These are phyloP conservation scores for Scenedesmus sp. DNA, from an alignment of 163 green algal genomes.

Conservation along the genomic window DNA sequence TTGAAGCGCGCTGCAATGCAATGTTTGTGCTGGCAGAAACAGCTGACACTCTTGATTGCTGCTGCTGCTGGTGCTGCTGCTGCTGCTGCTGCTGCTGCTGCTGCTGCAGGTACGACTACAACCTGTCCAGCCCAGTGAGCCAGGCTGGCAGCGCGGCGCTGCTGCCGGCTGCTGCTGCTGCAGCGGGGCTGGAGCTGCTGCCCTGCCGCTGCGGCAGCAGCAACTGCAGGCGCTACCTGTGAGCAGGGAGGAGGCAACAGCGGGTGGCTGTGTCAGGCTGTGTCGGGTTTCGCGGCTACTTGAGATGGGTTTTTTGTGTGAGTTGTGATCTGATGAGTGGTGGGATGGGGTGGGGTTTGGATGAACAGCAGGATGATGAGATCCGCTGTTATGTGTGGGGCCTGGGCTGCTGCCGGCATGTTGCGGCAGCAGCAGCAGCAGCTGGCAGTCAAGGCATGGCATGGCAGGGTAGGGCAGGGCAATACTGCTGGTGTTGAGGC, in stretches of 20 bases:
- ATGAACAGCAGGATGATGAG: not conserved
- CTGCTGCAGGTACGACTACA: constrained; percentile 9
- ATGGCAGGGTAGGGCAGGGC: not conserved
- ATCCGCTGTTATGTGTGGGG: no score
- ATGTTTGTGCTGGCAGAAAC: not conserved
- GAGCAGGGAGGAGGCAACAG: not conserved
- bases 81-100: not conserved
- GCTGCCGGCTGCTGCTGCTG: not conserved
- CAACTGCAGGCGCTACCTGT: not conserved
- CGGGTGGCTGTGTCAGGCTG: no score
- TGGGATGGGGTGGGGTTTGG: no score
- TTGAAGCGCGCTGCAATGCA: no score
- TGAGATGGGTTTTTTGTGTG: no score
- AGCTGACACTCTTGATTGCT: not conserved
- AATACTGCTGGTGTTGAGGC: not conserved
- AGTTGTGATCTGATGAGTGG: no score
- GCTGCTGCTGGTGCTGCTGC: not conserved
- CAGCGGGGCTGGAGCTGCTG: not conserved
- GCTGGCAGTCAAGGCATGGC: no score
- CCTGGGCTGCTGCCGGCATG: not conserved
- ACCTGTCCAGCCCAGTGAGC: constrained; percentile 6
- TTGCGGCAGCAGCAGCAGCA: not conserved
- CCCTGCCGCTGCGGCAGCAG: constrained; percentile 5
- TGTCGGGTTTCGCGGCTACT: no score
- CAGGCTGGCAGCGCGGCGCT: not conserved